These are phyloP conservation scores for Paragyromitra xinjiangensis DNA, from an alignment of 495 filamentous ascomycete species.

Conservation along the genomic window DNA sequence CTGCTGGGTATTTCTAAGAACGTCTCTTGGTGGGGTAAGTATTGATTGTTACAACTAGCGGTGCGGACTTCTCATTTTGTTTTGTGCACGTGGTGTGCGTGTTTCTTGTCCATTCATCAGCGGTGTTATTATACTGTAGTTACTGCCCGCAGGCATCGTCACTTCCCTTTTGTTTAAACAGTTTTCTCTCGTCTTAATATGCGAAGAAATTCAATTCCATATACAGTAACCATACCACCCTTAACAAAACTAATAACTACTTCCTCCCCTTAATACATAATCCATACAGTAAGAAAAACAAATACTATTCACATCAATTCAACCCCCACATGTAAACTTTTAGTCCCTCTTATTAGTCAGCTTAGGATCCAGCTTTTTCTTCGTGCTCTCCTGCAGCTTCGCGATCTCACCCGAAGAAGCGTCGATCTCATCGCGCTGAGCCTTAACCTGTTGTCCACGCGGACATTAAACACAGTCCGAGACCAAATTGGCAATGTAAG, in stretches of 20 bases:
- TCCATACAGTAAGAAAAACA: background rate
- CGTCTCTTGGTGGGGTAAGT: background rate
- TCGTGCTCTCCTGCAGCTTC: slow-evolving; percentile 66
- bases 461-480: background rate
- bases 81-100: slow-evolving; percentile 1
- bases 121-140: slow-evolving; percentile 22
- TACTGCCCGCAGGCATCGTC: slow-evolving; percentile 7
- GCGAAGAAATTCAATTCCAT: slow-evolving; percentile 3
- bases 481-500: background rate
- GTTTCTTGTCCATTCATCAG: slow-evolving; percentile 22
- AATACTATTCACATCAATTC: slow-evolving; percentile 22
- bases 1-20: slow-evolving; percentile 18
- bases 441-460: slow-evolving; percentile 65
- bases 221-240: slow-evolving; percentile 13
- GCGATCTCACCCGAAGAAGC: slow-evolving; percentile 61
- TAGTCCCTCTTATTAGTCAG: slow-evolving; percentile 8
- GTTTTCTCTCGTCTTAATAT: slow-evolving; percentile 5
- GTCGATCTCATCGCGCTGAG: slow-evolving; percentile 68
- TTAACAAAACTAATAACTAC: background rate
- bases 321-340: background rate
- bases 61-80: slow-evolving; percentile 41
- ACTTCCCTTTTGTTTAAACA: slow-evolving; percentile 1
- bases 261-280: background rate
- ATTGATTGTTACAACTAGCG: slow-evolving; percentile 17
- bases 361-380: slow-evolving; percentile 54